Evolutionary conservation across 2,329 filamentous ascomycete genomes (phyloP), one percentile per base, ranked within the genome.

Genomic region (Setomelanomma holmii): DNA sequence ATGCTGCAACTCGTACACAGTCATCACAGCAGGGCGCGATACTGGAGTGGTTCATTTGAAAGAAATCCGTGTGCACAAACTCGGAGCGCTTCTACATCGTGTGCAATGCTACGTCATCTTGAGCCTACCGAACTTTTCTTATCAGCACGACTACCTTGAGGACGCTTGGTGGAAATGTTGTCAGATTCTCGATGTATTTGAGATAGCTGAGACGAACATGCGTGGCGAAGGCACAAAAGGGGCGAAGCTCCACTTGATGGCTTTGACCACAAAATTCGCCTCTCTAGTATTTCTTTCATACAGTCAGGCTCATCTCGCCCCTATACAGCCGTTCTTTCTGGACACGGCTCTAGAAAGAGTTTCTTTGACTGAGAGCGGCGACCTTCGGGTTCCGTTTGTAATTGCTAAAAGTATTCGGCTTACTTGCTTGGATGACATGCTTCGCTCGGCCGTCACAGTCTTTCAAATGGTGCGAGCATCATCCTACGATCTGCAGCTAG

Each of bases 231-330:
- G 12, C 24, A 30, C 24, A 30, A 7, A 30, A 2, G 24, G 12
- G 12, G 24, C 35, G n/a, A 22, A 16, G 16, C 16, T 51, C 20
- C 48, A 45, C 17, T 3, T 45, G 11, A 17, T 27, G 12, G 14
- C 42, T 11, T 21, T 55, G n/a, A 35, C 46, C 1, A 22, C 23
- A 10, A 46, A 55, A 38, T 22, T 55, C 21, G 17, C 45, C 2
- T 46, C 17, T 20, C 16, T 50, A n/a, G 46, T 35, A 6, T 45
- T 55, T 23, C 34, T 55, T 6, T 50, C 45, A 2, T 55, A 55
- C 35, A 47, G 3, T 21, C 46, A 55, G 22, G 51, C 51, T 19
- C 51, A 55, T 39, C 14, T 46, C 7, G 46, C 30, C 1, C 24
- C 41, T n/a, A 17, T 55, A 2, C 47, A 33, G 10, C 46, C 46